Evolutionary conservation across 2,329 filamentous ascomycete species (phyloP), one percentile per base, ranked within the genome.

Genomic region (Thelonectria discophora): DNA sequence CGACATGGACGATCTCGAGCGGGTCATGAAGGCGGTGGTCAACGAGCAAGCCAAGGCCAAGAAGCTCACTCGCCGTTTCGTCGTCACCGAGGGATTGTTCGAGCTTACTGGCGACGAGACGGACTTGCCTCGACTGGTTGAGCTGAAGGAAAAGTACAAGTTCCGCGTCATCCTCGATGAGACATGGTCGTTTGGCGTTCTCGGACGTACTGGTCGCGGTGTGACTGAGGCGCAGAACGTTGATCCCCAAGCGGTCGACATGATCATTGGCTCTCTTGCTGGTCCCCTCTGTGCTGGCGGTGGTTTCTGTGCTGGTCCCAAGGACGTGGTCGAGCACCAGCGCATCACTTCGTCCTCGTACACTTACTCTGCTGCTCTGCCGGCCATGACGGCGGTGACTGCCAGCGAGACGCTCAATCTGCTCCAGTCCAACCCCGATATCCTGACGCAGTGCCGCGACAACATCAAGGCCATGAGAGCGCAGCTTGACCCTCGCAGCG

Each of bases 121-220:
- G 20, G 86, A 98, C 75, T 80, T 99, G 64, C 94, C 94, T 2
- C 94, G 90, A 74, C 86, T 99, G 70, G 91, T 98, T 65, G 94
- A 97, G 75, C 84, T 99, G 69, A 97, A 97, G 79, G 88, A 94
- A 69, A 92, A 91, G 76, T 97, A 98, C 86, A 99, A 97, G 81
- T 99, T 98, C 82, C 93, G 95, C 71, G 87, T 99, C 58, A 97
- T 98, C 67, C 88, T 99, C 39, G 95, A 99, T 76, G 95, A 99
- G 81, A 97, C 94, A 1, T 97, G 92, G 90, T 97, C 94, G 1
- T 99, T 98, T 75, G 96, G 94, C 62, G 91, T 98, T 17, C 86
- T 99, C 5, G 95, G 95, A 49, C 87, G 93, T 64, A 97, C 93
- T 24, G 96, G 95, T 18, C 90, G 93, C 54, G 95, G 95, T 61